These are phyloP conservation scores for Cryomyces minteri DNA, from an alignment of 495 filamentous ascomycete genomes.

Conservation along the genomic window DNA sequence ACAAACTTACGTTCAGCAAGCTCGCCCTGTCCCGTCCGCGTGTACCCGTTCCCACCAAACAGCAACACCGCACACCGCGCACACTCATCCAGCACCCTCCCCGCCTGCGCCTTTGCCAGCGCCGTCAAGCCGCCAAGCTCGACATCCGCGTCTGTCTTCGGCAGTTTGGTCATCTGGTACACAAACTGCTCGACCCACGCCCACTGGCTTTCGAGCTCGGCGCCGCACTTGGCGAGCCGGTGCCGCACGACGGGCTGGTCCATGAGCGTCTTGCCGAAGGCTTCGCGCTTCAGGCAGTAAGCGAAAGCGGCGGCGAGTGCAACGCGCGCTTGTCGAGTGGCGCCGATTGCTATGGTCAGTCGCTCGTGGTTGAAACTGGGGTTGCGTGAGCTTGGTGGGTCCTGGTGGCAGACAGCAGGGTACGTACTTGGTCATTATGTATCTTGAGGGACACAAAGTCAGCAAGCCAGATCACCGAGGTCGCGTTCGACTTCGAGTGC, in stretches of 20 bases:
- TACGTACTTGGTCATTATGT: slow-evolving; percentile 45
- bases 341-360: slow-evolving; percentile 41
- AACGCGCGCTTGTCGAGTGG: slow-evolving; percentile 42
- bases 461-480: no score
- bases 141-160: slow-evolving; percentile 40
- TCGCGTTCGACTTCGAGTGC: no score
- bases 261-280: slow-evolving; percentile 55
- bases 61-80: slow-evolving; percentile 46
- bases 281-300: slow-evolving; percentile 53
- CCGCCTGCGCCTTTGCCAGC: slow-evolving; percentile 50
- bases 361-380: slow-evolving; percentile 58
- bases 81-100: slow-evolving; percentile 51
- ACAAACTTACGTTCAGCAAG: slow-evolving; percentile 39
- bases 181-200: slow-evolving; percentile 60
- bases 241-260: slow-evolving; percentile 59
- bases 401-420: no score
- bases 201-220: slow-evolving; percentile 47
- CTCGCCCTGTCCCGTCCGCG: slow-evolving; percentile 48
- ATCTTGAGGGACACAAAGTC: no score
- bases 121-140: slow-evolving; percentile 53
- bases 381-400: no score
- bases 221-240: slow-evolving; percentile 50
- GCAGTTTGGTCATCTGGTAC: slow-evolving; percentile 47
- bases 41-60: slow-evolving; percentile 59
- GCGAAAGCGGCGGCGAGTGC: slow-evolving; percentile 45